Conservation (phyloP, 352 stramenopile genomes). For the Aphanomyces stellatus region DNA sequence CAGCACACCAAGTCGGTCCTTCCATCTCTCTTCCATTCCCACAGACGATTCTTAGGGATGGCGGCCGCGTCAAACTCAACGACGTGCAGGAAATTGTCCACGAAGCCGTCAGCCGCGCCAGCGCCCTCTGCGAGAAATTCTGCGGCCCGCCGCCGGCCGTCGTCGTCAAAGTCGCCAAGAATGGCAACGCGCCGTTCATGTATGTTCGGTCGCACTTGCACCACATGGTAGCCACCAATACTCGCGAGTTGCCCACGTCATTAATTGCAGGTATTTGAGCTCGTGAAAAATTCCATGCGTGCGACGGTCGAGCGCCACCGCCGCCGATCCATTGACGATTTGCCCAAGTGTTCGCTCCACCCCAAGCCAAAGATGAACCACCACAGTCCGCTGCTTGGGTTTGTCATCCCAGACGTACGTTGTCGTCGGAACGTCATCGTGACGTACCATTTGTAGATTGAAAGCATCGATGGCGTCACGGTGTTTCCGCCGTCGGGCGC, state of each 20-base stretch:
- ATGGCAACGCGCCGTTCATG: conserved; percentile 52
- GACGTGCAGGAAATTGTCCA: conserved; percentile 60
- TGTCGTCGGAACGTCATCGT: background rate
- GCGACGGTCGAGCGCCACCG: conserved; percentile 94
- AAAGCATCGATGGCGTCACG: conserved; percentile 55
- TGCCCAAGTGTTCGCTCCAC: conserved; percentile 12
- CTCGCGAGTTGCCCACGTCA: background rate
- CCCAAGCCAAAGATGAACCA: conserved; percentile 63
- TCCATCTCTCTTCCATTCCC: background rate
- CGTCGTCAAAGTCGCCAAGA: conserved; percentile 44
- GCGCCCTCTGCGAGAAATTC: conserved; percentile 45
- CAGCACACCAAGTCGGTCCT: conserved; percentile 66
- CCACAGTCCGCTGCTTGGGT: conserved; percentile 52
- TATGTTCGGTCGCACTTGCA: conserved; percentile 77
- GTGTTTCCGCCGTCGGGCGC: conserved; percentile 37
- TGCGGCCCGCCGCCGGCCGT: conserved; percentile 44
- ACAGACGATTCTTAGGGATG: conserved; percentile 24
- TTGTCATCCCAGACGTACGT: conserved; percentile 55
- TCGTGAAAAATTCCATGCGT: conserved; percentile 98
- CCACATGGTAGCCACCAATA: conserved; percentile 41
- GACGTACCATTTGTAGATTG: conserved; percentile 12
- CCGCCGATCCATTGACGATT: conserved; percentile 31
- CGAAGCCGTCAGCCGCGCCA: conserved; percentile 43
- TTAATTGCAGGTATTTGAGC: conserved; percentile 79
- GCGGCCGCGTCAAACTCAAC: conserved; percentile 61